These are phyloP conservation scores for Tulasnella sp. DNA, from an alignment of 768 basidiomycete genomes.

Conservation along the genomic window DNA sequence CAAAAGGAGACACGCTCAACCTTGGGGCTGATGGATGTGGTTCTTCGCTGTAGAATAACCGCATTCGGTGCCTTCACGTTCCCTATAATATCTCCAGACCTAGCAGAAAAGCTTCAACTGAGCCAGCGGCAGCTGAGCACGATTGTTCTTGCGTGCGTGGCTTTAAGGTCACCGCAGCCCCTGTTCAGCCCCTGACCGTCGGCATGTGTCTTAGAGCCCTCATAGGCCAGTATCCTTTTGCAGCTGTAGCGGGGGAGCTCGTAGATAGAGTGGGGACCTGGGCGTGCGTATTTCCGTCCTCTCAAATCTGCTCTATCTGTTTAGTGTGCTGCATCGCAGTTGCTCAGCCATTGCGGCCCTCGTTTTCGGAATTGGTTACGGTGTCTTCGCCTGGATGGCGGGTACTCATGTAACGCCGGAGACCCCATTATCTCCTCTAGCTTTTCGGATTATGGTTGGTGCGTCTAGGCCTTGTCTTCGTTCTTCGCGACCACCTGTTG, in stretches of 20 bases:
- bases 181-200: conserved; percentile 1
- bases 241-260: conserved; percentile 63
- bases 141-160: conserved; percentile 66
- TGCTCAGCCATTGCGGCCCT: conserved; percentile 62
- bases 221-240: conserved; percentile 75
- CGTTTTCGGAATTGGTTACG: conserved; percentile 59
- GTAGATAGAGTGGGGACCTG: conserved; percentile 67
- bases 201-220: conserved; percentile 54
- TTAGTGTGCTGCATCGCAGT: conserved; percentile 18
- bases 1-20: neutral
- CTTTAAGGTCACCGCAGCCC: neutral
- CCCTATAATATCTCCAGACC: conserved; percentile 63
- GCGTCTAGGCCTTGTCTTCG: neutral
- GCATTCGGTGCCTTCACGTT: conserved; percentile 80
- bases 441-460: conserved; percentile 44
- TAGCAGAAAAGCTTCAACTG: conserved; percentile 58
- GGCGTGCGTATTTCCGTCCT: conserved; percentile 33
- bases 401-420: conserved; percentile 42
- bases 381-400: conserved; percentile 60
- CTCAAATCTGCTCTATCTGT: neutral
- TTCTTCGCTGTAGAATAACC: conserved; percentile 49
- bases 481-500: neutral
- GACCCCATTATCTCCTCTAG: conserved; percentile 41
- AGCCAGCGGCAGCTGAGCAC: conserved; percentile 75
- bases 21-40: neutral